phyloP scores from a whole-genome alignment of 495 filamentous ascomycete species.

The Xylaria flabelliformis region DNA sequence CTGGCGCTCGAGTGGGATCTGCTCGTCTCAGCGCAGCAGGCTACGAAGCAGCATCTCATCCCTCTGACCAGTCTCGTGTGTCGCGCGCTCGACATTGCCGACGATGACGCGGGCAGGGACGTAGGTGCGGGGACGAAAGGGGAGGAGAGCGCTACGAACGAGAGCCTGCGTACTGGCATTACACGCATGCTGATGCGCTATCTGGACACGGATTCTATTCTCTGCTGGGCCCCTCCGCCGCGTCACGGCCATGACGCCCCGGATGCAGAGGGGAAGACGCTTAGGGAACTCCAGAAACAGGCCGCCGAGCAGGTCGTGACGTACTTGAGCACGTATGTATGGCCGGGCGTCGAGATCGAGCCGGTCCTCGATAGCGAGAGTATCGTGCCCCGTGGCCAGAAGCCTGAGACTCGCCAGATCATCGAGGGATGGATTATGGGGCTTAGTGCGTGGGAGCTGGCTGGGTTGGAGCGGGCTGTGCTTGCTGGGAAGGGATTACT shows the following conservation, averaged over 20 bases:
- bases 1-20: constrained; percentile 94
- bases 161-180: constrained; percentile 61
- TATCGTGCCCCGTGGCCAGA: constrained; percentile 75
- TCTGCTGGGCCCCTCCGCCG: constrained; percentile 80
- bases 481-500: constrained; percentile 87
- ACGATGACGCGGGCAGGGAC: constrained; percentile 55
- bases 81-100: constrained; percentile 78
- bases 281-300: constrained; percentile 75
- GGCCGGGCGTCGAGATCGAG: constrained; percentile 80
- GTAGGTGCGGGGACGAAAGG: constrained; percentile 11
- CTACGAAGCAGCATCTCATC: constrained; percentile 78
- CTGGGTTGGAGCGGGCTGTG: constrained; percentile 81
- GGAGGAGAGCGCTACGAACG: constrained; percentile 30
- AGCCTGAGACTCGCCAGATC: constrained; percentile 72
- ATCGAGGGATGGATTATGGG: constrained; percentile 80
- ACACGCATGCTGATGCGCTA: constrained; percentile 77
- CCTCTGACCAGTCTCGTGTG: constrained; percentile 86
- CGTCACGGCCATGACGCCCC: constrained; percentile 45
- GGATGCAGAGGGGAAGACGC: constrained; percentile 49
- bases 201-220: constrained; percentile 88
- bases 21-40: constrained; percentile 78
- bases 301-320: constrained; percentile 70
- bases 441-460: constrained; percentile 77
- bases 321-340: constrained; percentile 74
- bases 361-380: constrained; percentile 75